phyloP scores from a whole-genome alignment of 805 yeast species.

The Ogataea trehaloabstinens region DNA sequence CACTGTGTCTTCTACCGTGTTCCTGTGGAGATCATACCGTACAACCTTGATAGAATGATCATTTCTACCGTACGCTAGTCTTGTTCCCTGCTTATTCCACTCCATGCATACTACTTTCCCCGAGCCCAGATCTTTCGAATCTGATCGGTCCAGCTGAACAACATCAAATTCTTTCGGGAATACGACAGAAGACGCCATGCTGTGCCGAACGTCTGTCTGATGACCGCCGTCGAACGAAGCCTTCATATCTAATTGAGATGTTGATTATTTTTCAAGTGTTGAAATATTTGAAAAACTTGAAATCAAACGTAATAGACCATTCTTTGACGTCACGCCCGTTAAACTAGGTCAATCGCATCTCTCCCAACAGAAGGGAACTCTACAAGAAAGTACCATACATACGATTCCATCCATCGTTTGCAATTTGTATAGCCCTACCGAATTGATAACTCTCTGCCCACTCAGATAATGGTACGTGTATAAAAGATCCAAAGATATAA shows the following conservation, averaged over 20 bases:
- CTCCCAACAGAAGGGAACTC: too few species aligned
- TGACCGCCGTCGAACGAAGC: neutral
- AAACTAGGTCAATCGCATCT: too few species aligned
- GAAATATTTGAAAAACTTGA: too few species aligned
- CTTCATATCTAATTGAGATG: neutral
- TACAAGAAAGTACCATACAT: too few species aligned
- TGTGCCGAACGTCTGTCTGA: neutral
- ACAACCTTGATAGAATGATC: constrained; percentile 44
- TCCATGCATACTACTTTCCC: constrained; percentile 37
- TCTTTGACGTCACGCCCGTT: too few species aligned
- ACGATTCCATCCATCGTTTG: too few species aligned
- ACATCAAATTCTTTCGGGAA: constrained; percentile 13
- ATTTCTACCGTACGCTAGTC: constrained; percentile 41
- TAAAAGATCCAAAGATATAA: neutral
- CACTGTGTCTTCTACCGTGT: constrained; percentile 33
- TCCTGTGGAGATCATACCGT: constrained; percentile 27
- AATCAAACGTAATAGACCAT: too few species aligned
- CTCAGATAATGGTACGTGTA: neutral
- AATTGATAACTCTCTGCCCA: too few species aligned
- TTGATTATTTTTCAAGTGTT: too few species aligned
- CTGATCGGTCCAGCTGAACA: constrained; percentile 13
- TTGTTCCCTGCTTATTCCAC: constrained; percentile 41
- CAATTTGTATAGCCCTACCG: too few species aligned
- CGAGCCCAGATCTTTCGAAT: constrained; percentile 7
- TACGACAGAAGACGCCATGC: neutral